Evolutionary conservation across 768 basidiomycete genomes (phyloP).

Genomic region (Pilatotrama ljubarskyi): DNA sequence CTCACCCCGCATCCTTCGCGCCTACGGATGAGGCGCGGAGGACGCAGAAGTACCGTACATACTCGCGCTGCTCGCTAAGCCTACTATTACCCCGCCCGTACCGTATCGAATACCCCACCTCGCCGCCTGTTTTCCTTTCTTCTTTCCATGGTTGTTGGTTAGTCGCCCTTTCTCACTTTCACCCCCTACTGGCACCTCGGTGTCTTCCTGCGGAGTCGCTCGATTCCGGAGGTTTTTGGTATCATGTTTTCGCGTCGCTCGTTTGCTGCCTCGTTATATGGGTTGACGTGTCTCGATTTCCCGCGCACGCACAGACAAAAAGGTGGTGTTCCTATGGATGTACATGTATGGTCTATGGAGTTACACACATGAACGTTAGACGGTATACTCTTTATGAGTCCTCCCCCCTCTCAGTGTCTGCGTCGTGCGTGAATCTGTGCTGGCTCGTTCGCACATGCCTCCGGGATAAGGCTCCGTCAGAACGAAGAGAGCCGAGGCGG

Average conservation of each 20-base stretch:
- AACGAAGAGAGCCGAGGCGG: too few relatives aligned
- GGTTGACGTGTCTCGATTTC: background rate
- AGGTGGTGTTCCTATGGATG: constrained; percentile 18
- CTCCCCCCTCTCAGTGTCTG: too few relatives aligned
- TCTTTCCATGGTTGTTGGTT: constrained; percentile 15
- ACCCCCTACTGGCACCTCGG: background rate
- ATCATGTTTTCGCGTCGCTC: background rate
- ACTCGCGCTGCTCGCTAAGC: constrained; percentile 10
- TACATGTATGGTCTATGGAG: constrained; percentile 21
- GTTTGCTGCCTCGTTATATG: background rate
- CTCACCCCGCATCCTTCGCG: background rate
- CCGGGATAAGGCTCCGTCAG: too few relatives aligned
- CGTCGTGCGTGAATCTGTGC: too few relatives aligned
- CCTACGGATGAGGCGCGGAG: background rate
- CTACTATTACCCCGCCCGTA: constrained; percentile 12
- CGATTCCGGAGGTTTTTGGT: background rate
- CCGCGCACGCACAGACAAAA: background rate
- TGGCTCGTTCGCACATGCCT: too few relatives aligned
- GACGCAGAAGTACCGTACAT: constrained; percentile 16
- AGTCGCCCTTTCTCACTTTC: background rate
- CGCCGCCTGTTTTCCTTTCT: constrained; percentile 17
- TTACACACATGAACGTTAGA: background rate
- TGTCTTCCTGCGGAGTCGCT: background rate
- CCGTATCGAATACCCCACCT: constrained; percentile 18
- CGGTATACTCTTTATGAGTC: too few relatives aligned